A percentile compares a stretch with the other conserved stretches of the same genome.
Conservation (phyloP, 805 yeast species). For the Lachancea lanzarotensis region DNA sequence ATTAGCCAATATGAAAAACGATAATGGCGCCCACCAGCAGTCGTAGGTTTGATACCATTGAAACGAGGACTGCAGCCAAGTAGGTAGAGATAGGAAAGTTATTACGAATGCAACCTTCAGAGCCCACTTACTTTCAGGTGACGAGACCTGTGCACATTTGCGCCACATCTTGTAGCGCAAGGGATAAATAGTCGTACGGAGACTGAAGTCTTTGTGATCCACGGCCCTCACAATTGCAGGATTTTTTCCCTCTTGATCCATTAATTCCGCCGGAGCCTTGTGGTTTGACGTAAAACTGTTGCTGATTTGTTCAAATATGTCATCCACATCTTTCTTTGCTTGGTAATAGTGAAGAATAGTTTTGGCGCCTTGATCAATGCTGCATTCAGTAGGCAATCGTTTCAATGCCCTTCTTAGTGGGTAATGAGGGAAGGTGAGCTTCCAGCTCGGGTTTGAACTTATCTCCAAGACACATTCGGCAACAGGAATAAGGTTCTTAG, state of each 20-base stretch:
- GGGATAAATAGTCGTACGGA: constrained; percentile 34
- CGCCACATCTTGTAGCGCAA: constrained; percentile 38
- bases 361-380: constrained; percentile 43
- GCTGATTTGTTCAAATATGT: constrained; percentile 39
- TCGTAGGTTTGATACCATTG: constrained; percentile 39
- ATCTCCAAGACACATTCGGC: constrained; percentile 21
- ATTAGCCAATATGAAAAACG: constrained; percentile 35
- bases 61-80: constrained; percentile 36
- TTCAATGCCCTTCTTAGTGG: constrained; percentile 37
- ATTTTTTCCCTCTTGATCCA: constrained; percentile 2
- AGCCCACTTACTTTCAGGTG: constrained; percentile 40
- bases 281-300: constrained; percentile 40
- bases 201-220: constrained; percentile 38
- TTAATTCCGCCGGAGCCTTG: constrained; percentile 12
- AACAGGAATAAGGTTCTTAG: constrained; percentile 31
- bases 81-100: constrained; percentile 38
- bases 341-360: constrained; percentile 39
- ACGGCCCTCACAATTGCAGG: constrained; percentile 33
- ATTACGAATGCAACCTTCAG: constrained; percentile 35
- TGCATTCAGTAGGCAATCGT: constrained; percentile 38
- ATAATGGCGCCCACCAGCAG: constrained; percentile 39
- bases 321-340: constrained; percentile 40
- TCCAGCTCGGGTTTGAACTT: constrained; percentile 31
- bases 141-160: constrained; percentile 29
- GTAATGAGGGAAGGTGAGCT: constrained; percentile 34